These are phyloP conservation scores for Macadamia integrifolia DNA, from an alignment of 164 flowering plant species.

Conservation along the genomic window DNA sequence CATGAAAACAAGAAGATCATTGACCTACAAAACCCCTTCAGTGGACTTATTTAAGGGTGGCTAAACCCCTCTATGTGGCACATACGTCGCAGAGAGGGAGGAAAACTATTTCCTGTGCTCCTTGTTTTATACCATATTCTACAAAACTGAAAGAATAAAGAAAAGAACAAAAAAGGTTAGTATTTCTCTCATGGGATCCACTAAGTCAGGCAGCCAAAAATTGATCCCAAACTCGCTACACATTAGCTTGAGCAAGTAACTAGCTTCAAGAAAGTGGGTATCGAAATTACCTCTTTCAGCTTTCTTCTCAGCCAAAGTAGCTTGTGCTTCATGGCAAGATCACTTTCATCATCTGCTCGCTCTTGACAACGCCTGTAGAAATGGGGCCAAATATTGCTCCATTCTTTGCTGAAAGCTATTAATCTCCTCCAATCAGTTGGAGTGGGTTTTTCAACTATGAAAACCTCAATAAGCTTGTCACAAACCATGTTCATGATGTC, in stretches of 20 bases:
- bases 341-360: constrained; percentile 60
- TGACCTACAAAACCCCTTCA: too few species aligned
- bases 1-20: background rate
- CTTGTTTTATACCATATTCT: too few species aligned
- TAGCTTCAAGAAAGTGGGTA: background rate
- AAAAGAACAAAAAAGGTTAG: too few species aligned
- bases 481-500: constrained; percentile 57
- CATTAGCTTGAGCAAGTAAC: background rate
- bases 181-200: too few species aligned
- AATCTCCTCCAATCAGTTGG: constrained; percentile 91
- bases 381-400: constrained; percentile 68
- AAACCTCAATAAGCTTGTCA: constrained; percentile 78
- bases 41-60: too few species aligned
- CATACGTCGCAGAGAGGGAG: too few species aligned
- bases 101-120: too few species aligned
- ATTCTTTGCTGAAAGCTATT: constrained; percentile 71
- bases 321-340: constrained; percentile 72
- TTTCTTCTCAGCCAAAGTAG: constrained; percentile 66
- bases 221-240: background rate
- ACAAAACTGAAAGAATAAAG: too few species aligned
- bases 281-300: constrained; percentile 63
- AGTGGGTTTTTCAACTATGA: constrained; percentile 88
- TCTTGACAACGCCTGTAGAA: constrained; percentile 69
- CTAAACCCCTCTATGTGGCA: too few species aligned
- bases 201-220: too few species aligned